Base-by-base conservation (phyloP, 352 stramenopile genomes). In the Phytophthora foliorum region DNA sequence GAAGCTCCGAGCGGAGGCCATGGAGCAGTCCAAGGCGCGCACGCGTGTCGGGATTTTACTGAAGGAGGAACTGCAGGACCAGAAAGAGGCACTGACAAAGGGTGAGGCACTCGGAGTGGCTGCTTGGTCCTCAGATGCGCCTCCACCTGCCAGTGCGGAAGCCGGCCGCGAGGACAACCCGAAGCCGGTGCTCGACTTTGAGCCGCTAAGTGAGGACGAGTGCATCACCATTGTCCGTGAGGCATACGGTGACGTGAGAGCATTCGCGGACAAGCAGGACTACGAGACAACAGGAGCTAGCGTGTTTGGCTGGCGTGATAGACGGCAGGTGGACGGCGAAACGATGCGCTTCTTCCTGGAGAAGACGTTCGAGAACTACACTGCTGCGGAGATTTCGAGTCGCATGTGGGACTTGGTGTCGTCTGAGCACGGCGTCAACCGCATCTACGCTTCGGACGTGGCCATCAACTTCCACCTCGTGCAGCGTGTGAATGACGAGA, bases 241-340 rank as follows among this genome's bases (percentile, higher is more conserved):
- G 16, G 73, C 81, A n/a, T 87, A 87, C 48, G 29, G 49, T 5
- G 72, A 83, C n/a, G 75, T 89, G 42, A 70, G 69, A 57, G 57
- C 53, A 19, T 90, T 92, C 51, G 56, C 42, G 2, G 73, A 75
- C 10, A 67, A 74, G 34, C 64, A 84, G 25, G 61, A 80, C 55
- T 79, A 80, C 19, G 74, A 81, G 19, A 81, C 67, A 10, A 88
- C 77, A 8, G 81, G 84, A 3, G 78, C 80, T 3, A 74, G 71
- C 19, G 80, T 90, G 9, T 90, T 92, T 73, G 84, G 84, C 21
- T 92, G 84, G 84, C 75, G 78, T 17, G 84, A 92, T 48, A 66
- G 81, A 11, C 74, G 81, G 3, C 68, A 77, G 6, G 57, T 90
- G 5, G 74, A 89, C 9, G 77, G 76, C 4, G 76, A 87, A 9